Evolutionary conservation across 805 yeast species (phyloP).

Genomic region (Hanseniaspora singularis): DNA sequence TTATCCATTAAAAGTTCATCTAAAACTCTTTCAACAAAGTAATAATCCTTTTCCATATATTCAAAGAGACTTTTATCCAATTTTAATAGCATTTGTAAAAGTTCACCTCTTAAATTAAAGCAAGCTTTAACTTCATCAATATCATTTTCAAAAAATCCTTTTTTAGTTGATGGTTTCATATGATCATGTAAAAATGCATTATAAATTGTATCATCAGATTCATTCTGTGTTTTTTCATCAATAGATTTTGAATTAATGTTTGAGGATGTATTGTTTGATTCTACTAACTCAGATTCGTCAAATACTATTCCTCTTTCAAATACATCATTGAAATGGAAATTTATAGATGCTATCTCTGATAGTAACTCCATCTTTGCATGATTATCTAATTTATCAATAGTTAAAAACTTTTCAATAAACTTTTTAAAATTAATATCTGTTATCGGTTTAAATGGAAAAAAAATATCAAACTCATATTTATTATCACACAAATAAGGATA

Average conservation of each 20-base stretch:
- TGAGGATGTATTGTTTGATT: not conserved
- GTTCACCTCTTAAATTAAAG: conserved; percentile 14
- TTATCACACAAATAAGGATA: conserved; percentile 13
- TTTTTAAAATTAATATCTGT: conserved; percentile 8
- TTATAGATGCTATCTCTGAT: conserved; percentile 8
- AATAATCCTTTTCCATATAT: conserved; percentile 10
- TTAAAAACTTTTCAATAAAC: conserved; percentile 10
- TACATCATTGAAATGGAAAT: conserved; percentile 14
- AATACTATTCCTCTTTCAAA: conserved; percentile 13
- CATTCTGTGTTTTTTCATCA: not conserved
- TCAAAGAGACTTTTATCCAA: conserved; percentile 5
- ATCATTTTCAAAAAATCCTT: conserved; percentile 1
- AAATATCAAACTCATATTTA: conserved; percentile 6
- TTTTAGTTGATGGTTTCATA: not conserved
- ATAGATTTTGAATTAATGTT: not conserved
- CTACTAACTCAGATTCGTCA: conserved; percentile 1
- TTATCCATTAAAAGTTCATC: conserved; percentile 13
- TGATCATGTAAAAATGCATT: not conserved
- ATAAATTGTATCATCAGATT: not conserved
- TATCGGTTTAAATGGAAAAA: conserved; percentile 10
- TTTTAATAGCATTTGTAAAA: conserved; percentile 12
- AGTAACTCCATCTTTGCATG: conserved; percentile 3
- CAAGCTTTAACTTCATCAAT: conserved; percentile 14
- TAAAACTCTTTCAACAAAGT: conserved; percentile 12
- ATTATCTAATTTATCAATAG: not conserved